Conservation (phyloP, 352 stramenopile genomes). For the Phytophthora citricola region DNA sequence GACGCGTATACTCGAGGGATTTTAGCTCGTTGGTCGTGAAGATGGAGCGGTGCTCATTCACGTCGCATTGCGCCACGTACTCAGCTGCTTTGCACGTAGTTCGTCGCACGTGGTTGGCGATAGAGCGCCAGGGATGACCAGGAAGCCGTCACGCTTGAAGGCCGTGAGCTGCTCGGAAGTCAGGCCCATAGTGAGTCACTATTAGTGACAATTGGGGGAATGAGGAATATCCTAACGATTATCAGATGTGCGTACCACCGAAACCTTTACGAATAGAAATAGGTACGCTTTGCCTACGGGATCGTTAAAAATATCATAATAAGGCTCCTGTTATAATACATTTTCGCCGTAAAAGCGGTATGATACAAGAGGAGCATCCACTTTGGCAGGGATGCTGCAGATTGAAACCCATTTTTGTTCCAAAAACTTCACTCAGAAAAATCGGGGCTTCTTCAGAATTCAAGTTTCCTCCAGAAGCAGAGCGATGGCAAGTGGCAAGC, state of each 20-base stretch:
- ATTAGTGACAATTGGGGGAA: conserved; percentile 7
- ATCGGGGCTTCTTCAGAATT: no score
- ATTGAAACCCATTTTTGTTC: no score
- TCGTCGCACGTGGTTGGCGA: conserved; percentile 55
- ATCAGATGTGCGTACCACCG: conserved; percentile 27
- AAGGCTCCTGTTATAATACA: no score
- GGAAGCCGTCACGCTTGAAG: conserved; percentile 72
- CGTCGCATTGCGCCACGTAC: conserved; percentile 69
- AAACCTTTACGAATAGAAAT: conserved; percentile 18
- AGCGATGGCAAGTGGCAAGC: no score
- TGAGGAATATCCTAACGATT: conserved; percentile 5
- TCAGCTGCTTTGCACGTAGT: conserved; percentile 54
- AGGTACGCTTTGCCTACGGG: neutral
- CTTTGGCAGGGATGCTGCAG: no score
- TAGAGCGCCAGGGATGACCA: conserved; percentile 61
- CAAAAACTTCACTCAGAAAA: no score
- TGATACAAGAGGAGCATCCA: no score
- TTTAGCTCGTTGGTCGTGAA: conserved; percentile 87
- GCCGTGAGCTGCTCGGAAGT: conserved; percentile 65
- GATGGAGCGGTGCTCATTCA: conserved; percentile 73
- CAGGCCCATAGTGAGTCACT: conserved; percentile 41
- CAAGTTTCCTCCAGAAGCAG: no score
- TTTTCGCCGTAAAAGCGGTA: no score
- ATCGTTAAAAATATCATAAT: no score
- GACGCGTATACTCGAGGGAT: conserved; percentile 89